These are phyloP conservation scores for Pseudonitzschia delicatissima DNA, from an alignment of 108 stramenopile genomes.

Conservation along the genomic window DNA sequence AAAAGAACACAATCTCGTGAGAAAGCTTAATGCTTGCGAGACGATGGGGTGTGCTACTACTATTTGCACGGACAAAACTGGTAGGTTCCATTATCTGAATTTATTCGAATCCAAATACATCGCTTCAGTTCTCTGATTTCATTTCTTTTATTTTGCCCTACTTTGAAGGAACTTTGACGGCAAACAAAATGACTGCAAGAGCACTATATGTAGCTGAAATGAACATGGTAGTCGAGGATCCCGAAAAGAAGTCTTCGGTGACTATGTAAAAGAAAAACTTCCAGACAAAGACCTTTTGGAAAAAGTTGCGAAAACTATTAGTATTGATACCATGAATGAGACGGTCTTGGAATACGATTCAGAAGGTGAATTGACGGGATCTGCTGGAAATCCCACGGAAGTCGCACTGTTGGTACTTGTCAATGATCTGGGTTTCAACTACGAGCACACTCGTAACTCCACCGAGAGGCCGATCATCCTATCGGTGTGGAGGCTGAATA, in stretches of 20 bases:
- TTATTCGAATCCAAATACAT: too few relatives aligned
- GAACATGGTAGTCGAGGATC: slow-evolving; percentile 58
- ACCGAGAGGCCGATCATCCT: slow-evolving; percentile 64
- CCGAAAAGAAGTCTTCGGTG: slow-evolving; percentile 42
- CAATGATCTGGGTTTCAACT: slow-evolving; percentile 58
- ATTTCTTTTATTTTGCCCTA: neutral
- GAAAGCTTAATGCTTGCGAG: slow-evolving; percentile 95
- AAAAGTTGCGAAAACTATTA: slow-evolving; percentile 47
- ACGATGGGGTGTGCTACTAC: slow-evolving; percentile 99
- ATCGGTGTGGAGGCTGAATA: slow-evolving; percentile 55
- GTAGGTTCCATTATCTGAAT: slow-evolving; percentile 20
- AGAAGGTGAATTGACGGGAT: slow-evolving; percentile 35
- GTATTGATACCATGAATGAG: slow-evolving; percentile 86
- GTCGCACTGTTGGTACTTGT: slow-evolving; percentile 83
- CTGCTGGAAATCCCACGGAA: slow-evolving; percentile 92
- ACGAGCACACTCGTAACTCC: slow-evolving; percentile 60
- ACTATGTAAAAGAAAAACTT: slow-evolving; percentile 45
- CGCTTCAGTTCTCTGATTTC: neutral
- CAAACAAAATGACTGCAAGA: slow-evolving; percentile 93
- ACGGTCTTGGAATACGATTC: slow-evolving; percentile 51
- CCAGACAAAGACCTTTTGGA: slow-evolving; percentile 32
- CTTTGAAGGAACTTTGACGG: slow-evolving; percentile 86
- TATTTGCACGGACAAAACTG: slow-evolving; percentile 97
- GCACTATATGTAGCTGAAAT: slow-evolving; percentile 46
- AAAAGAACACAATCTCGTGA: slow-evolving; percentile 93